These are phyloP conservation scores for Hypoxylon sp. DNA, from an alignment of 2,329 filamentous ascomycete species.

Conservation along the genomic window DNA sequence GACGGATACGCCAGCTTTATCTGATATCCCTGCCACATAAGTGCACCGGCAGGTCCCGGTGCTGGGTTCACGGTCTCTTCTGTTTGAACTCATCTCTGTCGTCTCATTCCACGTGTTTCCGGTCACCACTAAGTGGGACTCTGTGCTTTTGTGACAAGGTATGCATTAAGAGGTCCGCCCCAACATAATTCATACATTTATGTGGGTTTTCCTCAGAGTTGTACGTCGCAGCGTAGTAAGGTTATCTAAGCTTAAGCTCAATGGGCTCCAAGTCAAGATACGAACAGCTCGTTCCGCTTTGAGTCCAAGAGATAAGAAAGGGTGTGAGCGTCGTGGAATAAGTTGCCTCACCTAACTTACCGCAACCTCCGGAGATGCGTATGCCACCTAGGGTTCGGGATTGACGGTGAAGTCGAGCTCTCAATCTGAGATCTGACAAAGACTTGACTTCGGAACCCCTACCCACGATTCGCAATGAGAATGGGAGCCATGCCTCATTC, in stretches of 20 bases:
- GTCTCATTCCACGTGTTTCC: slow-evolving; percentile 42
- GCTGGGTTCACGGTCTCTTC: slow-evolving; percentile 26
- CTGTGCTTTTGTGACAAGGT: slow-evolving; percentile 38
- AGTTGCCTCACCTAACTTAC: slow-evolving; percentile 4
- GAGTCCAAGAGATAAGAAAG: slow-evolving; percentile 7
- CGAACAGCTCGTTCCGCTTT: slow-evolving; percentile 3
- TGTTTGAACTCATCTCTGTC: slow-evolving; percentile 31
- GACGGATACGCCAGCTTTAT: slow-evolving; percentile 19
- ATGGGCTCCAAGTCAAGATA: slow-evolving; percentile 8
- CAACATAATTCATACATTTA: slow-evolving; percentile 11
- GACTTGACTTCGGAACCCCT: slow-evolving; percentile 36
- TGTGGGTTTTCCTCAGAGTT: neutral
- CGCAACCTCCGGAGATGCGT: neutral
- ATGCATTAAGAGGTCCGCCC: slow-evolving; percentile 25
- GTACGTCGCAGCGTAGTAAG: slow-evolving; percentile 15
- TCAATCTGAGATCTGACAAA: slow-evolving; percentile 16
- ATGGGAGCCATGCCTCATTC: slow-evolving; percentile 9
- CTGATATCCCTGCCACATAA: slow-evolving; percentile 30
- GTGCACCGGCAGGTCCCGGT: slow-evolving; percentile 38
- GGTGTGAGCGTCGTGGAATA: slow-evolving; percentile 19
- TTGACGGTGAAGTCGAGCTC: slow-evolving; percentile 24
- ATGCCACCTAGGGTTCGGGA: slow-evolving; percentile 10
- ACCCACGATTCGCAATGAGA: slow-evolving; percentile 32
- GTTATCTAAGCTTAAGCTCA: slow-evolving; percentile 30
- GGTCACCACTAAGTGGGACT: slow-evolving; percentile 46